Evolutionary conservation across 306 rosid species (phyloP), one percentile per base, ranked within the genome.

Genomic region (cucumber (Cucumis sativus)): DNA sequence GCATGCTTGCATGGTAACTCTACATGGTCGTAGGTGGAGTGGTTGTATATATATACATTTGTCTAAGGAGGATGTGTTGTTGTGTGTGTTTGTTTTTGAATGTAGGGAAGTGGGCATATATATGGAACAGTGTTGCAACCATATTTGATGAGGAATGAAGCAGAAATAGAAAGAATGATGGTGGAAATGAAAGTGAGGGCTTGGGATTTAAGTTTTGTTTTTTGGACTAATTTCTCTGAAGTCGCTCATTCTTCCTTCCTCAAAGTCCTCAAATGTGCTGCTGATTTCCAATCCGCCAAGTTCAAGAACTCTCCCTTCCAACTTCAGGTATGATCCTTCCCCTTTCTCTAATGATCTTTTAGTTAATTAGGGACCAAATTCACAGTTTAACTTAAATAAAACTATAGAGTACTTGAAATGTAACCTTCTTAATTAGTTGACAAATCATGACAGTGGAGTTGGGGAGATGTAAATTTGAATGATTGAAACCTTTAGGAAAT

Each of bases 91-190:
- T 23, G 25, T 23, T 23, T 23, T 23, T 23, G 25, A 23, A 23
- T 23, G 30, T 28, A 28, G 76, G 76, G 76, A 15, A 25, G 56
- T 23, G 76, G 76, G 40, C 54, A 70, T 25, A 40, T 70, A 21
- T 70, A 70, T 23, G 76, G 76, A 8, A 70, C 76, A 7, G 47
- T 70, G 54, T 7, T 70, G 59, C 76, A 70, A 59, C 76, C 76
- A 25, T 70, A 70, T 70, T 49, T 70, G 18, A 40, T 49, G 76
- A 70, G 6, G 59, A 70, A 70, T 47, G 76, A 70, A 70, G 76
- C 76, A 47, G 76, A 70, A 35, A 70, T 70, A 21, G 76, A 70
- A 4, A 23, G 58, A 15, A 47, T 45, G 76, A 2, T 49, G 59
- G 40, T 70, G 59, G 76, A 70, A 28, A 10, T 70, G 76, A 70